These are phyloP conservation scores for Salvia sclarea DNA, from an alignment of 305 asterid genomes.

Conservation along the genomic window DNA sequence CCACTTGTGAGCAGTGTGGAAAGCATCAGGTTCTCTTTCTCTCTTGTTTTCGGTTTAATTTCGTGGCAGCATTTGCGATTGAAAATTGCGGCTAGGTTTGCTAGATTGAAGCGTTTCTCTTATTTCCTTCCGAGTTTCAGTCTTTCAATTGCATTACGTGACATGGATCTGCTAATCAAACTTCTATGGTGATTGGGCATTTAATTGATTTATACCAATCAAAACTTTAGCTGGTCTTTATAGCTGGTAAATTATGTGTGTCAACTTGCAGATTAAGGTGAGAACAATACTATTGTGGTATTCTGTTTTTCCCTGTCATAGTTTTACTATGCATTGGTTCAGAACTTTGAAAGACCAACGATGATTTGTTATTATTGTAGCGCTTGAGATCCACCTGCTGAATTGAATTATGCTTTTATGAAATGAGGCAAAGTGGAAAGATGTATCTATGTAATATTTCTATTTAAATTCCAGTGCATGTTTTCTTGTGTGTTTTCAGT, in stretches of 20 bases:
- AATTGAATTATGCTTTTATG: neutral
- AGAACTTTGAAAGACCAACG: neutral
- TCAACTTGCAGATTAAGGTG: neutral
- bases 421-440: neutral
- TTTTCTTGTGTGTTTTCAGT: neutral
- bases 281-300: neutral
- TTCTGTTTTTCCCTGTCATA: neutral
- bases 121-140: neutral
- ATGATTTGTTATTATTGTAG: neutral
- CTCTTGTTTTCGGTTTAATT: neutral
- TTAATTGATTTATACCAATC: slow-evolving; percentile 12
- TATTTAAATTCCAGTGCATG: neutral
- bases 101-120: neutral
- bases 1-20: slow-evolving; percentile 92
- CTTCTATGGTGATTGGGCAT: neutral
- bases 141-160: neutral
- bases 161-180: neutral
- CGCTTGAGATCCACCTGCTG: neutral
- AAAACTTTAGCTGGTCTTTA: neutral
- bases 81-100: slow-evolving; percentile 2
- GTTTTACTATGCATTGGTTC: neutral
- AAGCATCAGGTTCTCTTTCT: slow-evolving; percentile 71
- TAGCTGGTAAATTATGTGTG: neutral
- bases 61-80: slow-evolving; percentile 6
- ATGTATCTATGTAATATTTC: slow-evolving; percentile 5